Evolutionary conservation across 2,329 filamentous ascomycete genomes (phyloP), one percentile per base, ranked within the genome.

Genomic region (Corynespora cassiicola): DNA sequence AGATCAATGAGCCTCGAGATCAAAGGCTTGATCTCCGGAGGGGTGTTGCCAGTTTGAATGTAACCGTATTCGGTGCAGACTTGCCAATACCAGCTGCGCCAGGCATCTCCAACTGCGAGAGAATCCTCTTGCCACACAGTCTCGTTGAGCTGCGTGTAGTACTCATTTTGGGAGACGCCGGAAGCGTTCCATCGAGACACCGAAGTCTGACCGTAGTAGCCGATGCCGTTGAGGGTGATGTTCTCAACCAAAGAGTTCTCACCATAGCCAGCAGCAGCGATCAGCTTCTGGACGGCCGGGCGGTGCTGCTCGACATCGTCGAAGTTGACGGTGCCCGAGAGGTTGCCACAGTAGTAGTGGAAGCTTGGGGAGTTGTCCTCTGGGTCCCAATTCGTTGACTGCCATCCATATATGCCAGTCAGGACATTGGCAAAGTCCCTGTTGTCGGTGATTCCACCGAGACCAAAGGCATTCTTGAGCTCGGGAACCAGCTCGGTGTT

Each of bases 31-130:
- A 83, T 77, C 41, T 80, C 71, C 1, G 71, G 54, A 0, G 88
- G 88, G 0, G 84, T 82, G 17, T 81, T 84, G 31, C 89, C 88
- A 1, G 86, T 89, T 50, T 85, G 80, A 32, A 91, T 81, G 68
- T 82, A 94, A 7, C 88, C 89, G 88, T 87, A 94, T 76, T 62
- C 59, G 27, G 48, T 55, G 46, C 58, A 60, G 39, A 77, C 76
- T 56, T 82, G 81, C 53, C 83, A 85, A 12, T 70, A 65, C 82
- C 82, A 85, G 37, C 65, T 63, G 17, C 75, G 66, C 70, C 74
- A 79, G n/a, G 17, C 20, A 9, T 43, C 33, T 39, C 74, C 66
- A n/a, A 52, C 28, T 2, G 47, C 51, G 18, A 75, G 58, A 45
- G 71, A 69, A 41, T 75, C 70, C 51, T 72, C 60, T 20, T 69